phyloP scores from a whole-genome alignment of 768 basidiomycete species.

The Calocybe indica region DNA sequence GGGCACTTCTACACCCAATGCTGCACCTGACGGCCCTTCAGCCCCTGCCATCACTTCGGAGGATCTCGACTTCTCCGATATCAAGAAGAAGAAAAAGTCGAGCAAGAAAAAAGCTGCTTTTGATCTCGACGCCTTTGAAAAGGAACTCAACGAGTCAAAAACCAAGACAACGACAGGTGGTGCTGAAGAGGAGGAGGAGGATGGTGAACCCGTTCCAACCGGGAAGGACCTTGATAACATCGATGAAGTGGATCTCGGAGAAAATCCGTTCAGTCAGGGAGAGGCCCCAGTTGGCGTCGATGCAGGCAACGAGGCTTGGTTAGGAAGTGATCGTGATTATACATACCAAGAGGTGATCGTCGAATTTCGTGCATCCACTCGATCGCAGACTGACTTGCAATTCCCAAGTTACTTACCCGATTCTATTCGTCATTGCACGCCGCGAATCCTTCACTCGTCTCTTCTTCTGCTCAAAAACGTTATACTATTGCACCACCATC shows the following conservation, averaged over 20 bases:
- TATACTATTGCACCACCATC: slow-evolving; percentile 97
- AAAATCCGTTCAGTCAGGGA: slow-evolving; percentile 74
- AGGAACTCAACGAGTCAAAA: slow-evolving; percentile 75
- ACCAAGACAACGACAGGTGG: slow-evolving; percentile 45
- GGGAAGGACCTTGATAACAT: slow-evolving; percentile 61
- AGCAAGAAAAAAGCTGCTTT: slow-evolving; percentile 84
- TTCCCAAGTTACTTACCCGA: slow-evolving; percentile 77
- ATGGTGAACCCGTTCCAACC: slow-evolving; percentile 49
- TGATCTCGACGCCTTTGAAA: slow-evolving; percentile 92
- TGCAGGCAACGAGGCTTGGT: slow-evolving; percentile 82
- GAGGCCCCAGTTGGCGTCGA: slow-evolving; percentile 59
- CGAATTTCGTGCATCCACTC: background rate
- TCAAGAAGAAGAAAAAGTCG: slow-evolving; percentile 95
- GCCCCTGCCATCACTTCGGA: slow-evolving; percentile 50
- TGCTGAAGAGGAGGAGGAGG: slow-evolving; percentile 44
- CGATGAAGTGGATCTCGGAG: slow-evolving; percentile 83
- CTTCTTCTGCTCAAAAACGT: slow-evolving; percentile 78
- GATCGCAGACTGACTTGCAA: slow-evolving; percentile 1
- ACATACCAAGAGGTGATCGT: slow-evolving; percentile 84
- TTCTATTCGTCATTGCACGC: slow-evolving; percentile 90
- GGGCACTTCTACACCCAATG: slow-evolving; percentile 56
- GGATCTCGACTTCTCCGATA: slow-evolving; percentile 90
- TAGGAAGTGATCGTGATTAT: slow-evolving; percentile 90
- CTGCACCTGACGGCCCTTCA: slow-evolving; percentile 33
- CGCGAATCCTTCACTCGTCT: slow-evolving; percentile 87